These are phyloP conservation scores for Dalbergia oliveri DNA, from an alignment of 306 rosid genomes.

Conservation along the genomic window DNA sequence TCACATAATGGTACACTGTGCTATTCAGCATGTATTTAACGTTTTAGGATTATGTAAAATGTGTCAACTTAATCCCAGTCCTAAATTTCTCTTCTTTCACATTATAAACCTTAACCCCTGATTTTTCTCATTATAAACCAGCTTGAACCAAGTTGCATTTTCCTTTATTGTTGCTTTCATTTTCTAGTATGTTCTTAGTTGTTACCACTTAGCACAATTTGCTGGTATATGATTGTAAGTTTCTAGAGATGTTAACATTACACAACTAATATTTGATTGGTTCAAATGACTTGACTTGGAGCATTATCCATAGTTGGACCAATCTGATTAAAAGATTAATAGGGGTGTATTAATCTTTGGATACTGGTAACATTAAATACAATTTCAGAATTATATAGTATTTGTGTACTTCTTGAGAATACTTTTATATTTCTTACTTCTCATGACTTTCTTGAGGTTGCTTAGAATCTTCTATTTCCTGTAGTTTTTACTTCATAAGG, in stretches of 20 bases:
- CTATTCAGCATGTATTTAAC: too few species aligned
- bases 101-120: too few species aligned
- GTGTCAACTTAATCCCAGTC: too few species aligned
- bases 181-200: not conserved
- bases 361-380: not conserved
- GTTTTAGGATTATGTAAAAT: too few species aligned
- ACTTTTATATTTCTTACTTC: constrained; percentile 26
- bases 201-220: constrained; percentile 19
- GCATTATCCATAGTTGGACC: too few species aligned
- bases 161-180: not conserved
- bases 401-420: constrained; percentile 3
- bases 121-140: too few species aligned
- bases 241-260: not conserved
- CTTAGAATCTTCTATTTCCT: not conserved
- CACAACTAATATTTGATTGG: too few species aligned
- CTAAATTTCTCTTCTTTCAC: too few species aligned
- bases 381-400: constrained; percentile 2
- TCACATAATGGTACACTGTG: too few species aligned
- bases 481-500: not conserved
- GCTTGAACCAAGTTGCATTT: not conserved
- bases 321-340: too few species aligned
- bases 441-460: constrained; percentile 20
- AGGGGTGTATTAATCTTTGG: too few species aligned
- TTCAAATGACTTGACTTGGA: too few species aligned
- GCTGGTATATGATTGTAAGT: constrained; percentile 20